Base-by-base conservation (phyloP, 2,329 filamentous ascomycete genomes). In the Madurella mycetomatis region DNA sequence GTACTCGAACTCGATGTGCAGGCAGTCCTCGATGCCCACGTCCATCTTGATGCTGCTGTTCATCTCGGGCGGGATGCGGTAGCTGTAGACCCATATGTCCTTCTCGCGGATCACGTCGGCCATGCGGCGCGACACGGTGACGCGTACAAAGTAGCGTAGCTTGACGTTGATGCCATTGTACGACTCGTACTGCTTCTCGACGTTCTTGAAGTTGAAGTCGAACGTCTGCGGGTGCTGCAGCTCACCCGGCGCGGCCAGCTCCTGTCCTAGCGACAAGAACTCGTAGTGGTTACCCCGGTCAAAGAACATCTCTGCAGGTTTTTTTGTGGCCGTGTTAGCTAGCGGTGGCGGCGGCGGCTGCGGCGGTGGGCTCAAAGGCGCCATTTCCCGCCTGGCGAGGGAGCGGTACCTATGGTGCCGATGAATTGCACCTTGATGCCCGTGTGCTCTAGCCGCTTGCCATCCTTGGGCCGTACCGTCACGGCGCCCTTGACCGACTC, bases 11-110 rank as follows among this genome's bases (percentile, higher is more conserved):
- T 99, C 94, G 64, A 99, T 99, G 75, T 99, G 94, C 64, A 99
- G 78, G 71, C 94, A 99, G 76, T 99, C 95, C 76, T 99, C 94
- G 68, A 99, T 99, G 54, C 94, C 94, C 56, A 99, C 94, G 70
- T 99, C 94, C 94, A 99, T 99, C 82, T 99, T 99, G 79, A 99
- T 99, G 64, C 89, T 91, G 74, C 85, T 92, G 79, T 97, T 99
- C 73, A 91, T 95, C 82, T 99, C 94, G 16, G 94, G 94, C 17
- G 94, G 92, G 77, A 97, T 92, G 71, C 92, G 86, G 80, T 99
- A 99, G 60, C 87, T 94, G 79, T 99, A 99, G 53, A 99, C 95
- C 95, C 95, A 99, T 61, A 99, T 88, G 72, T 99, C 95, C 82
- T 99, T 99, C 76, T 99, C 95, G 65, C 95, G 88, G 66, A 97